Evolutionary conservation across 345 rosid genomes (phyloP), one percentile per base, ranked within the genome.

Genomic region (Limnanthes douglasii): DNA sequence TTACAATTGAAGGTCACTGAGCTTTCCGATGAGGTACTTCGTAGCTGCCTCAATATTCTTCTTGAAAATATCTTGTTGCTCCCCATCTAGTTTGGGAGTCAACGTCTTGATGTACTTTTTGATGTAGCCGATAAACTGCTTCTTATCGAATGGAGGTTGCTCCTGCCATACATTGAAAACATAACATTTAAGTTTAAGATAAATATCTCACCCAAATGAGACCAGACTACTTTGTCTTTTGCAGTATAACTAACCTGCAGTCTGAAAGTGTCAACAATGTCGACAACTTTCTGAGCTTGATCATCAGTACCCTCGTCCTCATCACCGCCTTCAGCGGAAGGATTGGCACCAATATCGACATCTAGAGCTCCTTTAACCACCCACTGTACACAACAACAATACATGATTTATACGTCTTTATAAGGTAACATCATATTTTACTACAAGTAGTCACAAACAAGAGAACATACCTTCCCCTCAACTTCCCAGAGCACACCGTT

Each of bases 381-480:
- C 97, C 97, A 82, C 97, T 82, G 49, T n/a, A n/a, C n/a, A n/a
- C n/a, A n/a, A n/a, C n/a, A n/a, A n/a, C n/a, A n/a, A n/a, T n/a
- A n/a, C n/a, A n/a, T n/a, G n/a, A n/a, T n/a, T n/a, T n/a, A n/a
- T n/a, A n/a, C n/a, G n/a, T n/a, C n/a, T n/a, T n/a, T n/a, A n/a
- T n/a, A n/a, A n/a, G n/a, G n/a, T n/a, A n/a, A n/a, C n/a, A n/a
- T n/a, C n/a, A n/a, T n/a, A n/a, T n/a, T n/a, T n/a, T n/a, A n/a
- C n/a, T n/a, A n/a, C n/a, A n/a, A n/a, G n/a, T n/a, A n/a, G n/a
- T n/a, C n/a, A n/a, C n/a, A n/a, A n/a, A n/a, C n/a, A n/a, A n/a
- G n/a, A n/a, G n/a, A n/a, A n/a, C n/a, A n/a, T n/a, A 83, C 97
- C 78, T 77, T 84, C 56, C 98, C 98, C 16, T 84, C 82, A 24